A percentile compares a stretch with the other conserved stretches of the same genome.
phyloP scores from a whole-genome alignment of 75 land plant genomes.

The Isoetes taiwanensis region DNA sequence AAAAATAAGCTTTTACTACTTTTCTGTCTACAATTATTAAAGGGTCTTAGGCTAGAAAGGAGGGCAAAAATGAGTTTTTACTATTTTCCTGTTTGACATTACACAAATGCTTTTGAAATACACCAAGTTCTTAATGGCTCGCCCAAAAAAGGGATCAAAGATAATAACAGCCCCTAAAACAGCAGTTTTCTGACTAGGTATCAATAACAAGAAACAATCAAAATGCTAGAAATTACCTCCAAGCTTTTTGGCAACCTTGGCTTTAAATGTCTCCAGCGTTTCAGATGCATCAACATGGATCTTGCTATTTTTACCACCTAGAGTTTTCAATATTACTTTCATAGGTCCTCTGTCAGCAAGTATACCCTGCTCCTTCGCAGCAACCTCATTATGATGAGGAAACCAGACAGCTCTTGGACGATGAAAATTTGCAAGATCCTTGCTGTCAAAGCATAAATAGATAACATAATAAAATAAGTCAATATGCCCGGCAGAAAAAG shows the following conservation, averaged over 20 bases:
- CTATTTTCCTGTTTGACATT: too few relatives aligned
- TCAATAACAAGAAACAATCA: neutral
- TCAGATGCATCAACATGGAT: conserved; percentile 85
- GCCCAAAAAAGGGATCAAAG: too few relatives aligned
- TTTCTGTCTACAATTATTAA: too few relatives aligned
- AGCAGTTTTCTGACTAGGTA: too few relatives aligned
- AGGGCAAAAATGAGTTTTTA: too few relatives aligned
- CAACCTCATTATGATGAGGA: conserved; percentile 88
- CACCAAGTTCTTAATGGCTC: too few relatives aligned
- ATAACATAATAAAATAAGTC: neutral
- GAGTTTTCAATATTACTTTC: conserved; percentile 72
- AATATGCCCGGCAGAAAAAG: neutral
- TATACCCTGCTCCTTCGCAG: conserved; percentile 66
- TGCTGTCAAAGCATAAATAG: conserved; percentile 40
- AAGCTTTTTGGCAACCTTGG: conserved; percentile 76
- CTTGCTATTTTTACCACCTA: conserved; percentile 86
- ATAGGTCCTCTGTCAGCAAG: conserved; percentile 60
- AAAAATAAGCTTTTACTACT: too few relatives aligned
- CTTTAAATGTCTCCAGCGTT: conserved; percentile 49
- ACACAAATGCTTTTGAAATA: too few relatives aligned
- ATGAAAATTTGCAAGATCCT: conserved; percentile 96
- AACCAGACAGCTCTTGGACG: conserved; percentile 94
- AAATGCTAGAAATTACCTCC: conserved; percentile 31
- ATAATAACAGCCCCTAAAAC: too few relatives aligned
- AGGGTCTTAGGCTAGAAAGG: too few relatives aligned